phyloP scores from a whole-genome alignment of 2,329 filamentous ascomycete species.

The Clonostachys rhizophaga region DNA sequence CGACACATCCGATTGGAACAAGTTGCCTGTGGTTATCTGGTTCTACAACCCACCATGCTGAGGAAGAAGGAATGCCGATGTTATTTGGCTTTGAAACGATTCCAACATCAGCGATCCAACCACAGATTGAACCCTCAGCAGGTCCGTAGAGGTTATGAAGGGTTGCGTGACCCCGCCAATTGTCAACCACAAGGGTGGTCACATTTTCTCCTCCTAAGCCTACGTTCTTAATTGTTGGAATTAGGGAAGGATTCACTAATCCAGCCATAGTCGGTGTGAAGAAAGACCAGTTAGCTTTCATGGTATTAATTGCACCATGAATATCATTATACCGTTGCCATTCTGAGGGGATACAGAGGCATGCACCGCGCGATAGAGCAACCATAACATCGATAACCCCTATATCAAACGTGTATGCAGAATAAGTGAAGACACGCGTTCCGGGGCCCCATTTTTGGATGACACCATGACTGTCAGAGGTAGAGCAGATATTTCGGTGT shows the following conservation, averaged over 20 bases:
- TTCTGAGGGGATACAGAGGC: slow-evolving; percentile 50
- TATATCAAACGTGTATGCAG: slow-evolving; percentile 46
- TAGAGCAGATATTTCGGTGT: slow-evolving; percentile 1
- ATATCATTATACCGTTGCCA: slow-evolving; percentile 46
- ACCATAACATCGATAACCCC: slow-evolving; percentile 49
- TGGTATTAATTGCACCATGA: neutral
- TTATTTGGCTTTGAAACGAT: neutral
- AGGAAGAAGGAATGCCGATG: slow-evolving; percentile 1
- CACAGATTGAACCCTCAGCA: neutral
- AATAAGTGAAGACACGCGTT: neutral
- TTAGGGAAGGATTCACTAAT: neutral
- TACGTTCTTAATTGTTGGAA: slow-evolving; percentile 3
- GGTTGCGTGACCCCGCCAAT: slow-evolving; percentile 5
- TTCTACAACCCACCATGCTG: slow-evolving; percentile 10
- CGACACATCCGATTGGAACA: slow-evolving; percentile 11
- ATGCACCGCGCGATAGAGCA: slow-evolving; percentile 43
- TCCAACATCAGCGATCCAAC: neutral
- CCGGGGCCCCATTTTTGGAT: slow-evolving; percentile 24
- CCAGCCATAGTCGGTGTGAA: neutral
- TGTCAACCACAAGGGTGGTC: slow-evolving; percentile 3
- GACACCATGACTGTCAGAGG: slow-evolving; percentile 3
- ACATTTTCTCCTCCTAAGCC: slow-evolving; percentile 8
- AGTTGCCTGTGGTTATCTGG: slow-evolving; percentile 9
- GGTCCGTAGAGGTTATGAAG: slow-evolving; percentile 4
- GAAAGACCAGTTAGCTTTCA: neutral